Conservation (phyloP, 225 moss, liverwort and hornwort genomes). For the Pseudoscleropodium purum region DNA sequence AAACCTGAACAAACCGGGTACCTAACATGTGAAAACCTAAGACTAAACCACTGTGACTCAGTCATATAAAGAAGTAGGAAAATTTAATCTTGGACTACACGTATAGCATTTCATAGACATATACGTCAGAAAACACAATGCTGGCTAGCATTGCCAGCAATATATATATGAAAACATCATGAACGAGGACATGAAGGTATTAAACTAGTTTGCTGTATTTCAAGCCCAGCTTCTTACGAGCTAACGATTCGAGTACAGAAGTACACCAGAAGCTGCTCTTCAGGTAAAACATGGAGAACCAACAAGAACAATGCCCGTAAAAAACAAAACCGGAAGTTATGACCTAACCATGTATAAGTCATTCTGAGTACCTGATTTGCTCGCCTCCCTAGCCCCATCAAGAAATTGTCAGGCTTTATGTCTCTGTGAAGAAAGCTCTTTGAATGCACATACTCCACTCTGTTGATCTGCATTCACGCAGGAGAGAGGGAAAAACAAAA, state of each 20-base stretch:
- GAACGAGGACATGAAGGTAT: neutral
- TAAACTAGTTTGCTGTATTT: neutral
- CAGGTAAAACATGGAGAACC: neutral
- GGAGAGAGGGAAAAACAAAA: neutral
- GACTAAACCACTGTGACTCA: neutral
- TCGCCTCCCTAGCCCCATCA: conserved; percentile 39
- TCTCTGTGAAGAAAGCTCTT: conserved; percentile 42
- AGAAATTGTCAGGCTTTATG: conserved; percentile 49
- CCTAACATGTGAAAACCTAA: neutral
- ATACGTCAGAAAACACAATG: neutral
- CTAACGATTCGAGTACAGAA: neutral
- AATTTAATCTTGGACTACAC: neutral
- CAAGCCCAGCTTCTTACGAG: neutral
- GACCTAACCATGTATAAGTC: neutral
- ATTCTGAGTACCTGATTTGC: conserved; percentile 25
- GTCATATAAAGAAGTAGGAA: neutral
- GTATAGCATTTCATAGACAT: neutral
- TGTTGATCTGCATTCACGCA: conserved; percentile 22
- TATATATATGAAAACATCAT: neutral
- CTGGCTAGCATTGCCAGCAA: neutral
- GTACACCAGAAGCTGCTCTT: neutral
- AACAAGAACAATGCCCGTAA: neutral
- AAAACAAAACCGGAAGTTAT: neutral
- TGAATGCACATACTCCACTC: conserved; percentile 48
- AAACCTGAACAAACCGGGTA: conserved; percentile 11